Evolutionary conservation across 345 rosid genomes (phyloP), one percentile per base, ranked within the genome.

Genomic region (Dipteronia sinensis): DNA sequence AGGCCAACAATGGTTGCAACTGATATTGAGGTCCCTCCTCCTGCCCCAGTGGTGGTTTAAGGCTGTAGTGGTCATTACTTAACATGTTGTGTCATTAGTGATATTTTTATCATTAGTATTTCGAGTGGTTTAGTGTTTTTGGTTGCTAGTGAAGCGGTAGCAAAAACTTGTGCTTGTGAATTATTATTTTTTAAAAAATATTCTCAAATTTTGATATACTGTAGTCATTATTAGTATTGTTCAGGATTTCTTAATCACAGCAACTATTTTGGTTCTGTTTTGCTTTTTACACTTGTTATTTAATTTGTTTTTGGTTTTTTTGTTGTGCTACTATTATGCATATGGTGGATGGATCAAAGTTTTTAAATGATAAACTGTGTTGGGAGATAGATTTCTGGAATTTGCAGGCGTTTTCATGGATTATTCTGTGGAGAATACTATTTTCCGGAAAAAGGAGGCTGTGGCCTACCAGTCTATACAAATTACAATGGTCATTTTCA

Each of bases 41-140:
- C 46, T 9, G 46, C 4, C 46, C 76, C 89, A 6, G 53, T 67
- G 4, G 85, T 83, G 19, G 90, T 75, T 49, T 88, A 81, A 78
- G 27, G 1, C 44, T 1, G 3, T 15, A 51, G 46, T 12, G 20
- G 56, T 49, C 6, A 34, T 34, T 27, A 22, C 72, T 46, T 15
- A 9, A 15, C 13, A 10, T 71, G 38, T 38, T 23, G 17, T 13
- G 65, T 15, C 20, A 40, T 58, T 23, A 3, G 8, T 27, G 44
- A 74, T 46, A 74, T 63, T 44, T 44, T 31, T 47, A 19, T 71
- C 16, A 16, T 20, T 63, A 64, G 69, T 27, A 74, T 63, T 44
- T 20, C 11, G 61, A 49, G 31, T 64, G 69, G 23, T 74, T 65
- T 64, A 62, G 49, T 8, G 55, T 27, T 49, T 75, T 66, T 20